Evolutionary conservation across 2,329 filamentous ascomycete species (phyloP).

Genomic region (Nothopassalora personata): DNA sequence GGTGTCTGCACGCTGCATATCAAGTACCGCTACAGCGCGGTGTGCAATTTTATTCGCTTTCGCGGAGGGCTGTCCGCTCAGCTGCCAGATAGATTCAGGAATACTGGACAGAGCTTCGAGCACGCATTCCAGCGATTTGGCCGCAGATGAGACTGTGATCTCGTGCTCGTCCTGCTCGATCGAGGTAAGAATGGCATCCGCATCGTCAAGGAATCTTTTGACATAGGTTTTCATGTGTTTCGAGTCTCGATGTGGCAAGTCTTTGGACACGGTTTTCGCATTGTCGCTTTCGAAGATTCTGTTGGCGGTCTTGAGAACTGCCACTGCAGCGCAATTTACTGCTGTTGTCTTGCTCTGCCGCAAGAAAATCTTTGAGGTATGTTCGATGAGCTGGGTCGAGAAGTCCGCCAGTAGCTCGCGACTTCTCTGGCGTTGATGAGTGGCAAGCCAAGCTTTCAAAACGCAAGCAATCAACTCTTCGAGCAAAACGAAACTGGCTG

Average conservation of each 20-base stretch:
- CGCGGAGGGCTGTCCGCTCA: background rate
- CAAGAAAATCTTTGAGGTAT: background rate
- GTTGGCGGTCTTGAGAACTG: background rate
- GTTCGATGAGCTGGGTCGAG: background rate
- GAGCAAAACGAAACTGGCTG: background rate
- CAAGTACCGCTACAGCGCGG: background rate
- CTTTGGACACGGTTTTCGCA: background rate
- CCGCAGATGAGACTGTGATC: background rate
- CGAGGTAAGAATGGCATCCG: background rate
- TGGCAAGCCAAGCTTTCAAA: background rate
- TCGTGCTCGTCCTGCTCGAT: background rate
- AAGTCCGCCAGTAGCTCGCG: background rate
- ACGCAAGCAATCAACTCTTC: background rate
- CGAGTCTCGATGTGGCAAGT: background rate
- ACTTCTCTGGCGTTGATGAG: background rate
- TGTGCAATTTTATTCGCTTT: background rate
- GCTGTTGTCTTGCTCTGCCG: background rate
- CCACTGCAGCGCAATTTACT: background rate
- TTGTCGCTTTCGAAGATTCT: background rate
- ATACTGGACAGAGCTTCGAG: background rate
- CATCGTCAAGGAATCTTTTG: background rate
- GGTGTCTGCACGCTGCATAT: too few species aligned
- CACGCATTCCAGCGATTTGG: background rate
- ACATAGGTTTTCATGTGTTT: background rate
- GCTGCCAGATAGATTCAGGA: background rate